A percentile compares a stretch with the other conserved stretches of the same genome.
These are phyloP conservation scores for Tirmania nivea DNA, from an alignment of 495 filamentous ascomycete species.

Conservation along the genomic window DNA sequence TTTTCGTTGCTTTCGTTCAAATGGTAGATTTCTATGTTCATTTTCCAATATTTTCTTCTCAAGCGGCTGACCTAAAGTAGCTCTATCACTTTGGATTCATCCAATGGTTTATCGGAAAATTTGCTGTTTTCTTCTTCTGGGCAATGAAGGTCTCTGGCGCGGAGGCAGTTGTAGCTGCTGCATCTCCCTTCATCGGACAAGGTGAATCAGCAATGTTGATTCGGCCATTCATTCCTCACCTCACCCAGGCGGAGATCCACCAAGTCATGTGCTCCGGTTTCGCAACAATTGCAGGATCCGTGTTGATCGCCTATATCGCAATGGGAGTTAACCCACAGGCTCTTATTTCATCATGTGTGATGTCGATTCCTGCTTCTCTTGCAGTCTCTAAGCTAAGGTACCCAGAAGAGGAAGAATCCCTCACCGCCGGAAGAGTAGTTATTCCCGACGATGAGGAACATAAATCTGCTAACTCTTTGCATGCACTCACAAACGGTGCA, in stretches of 20 bases:
- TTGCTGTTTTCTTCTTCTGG: slow-evolving; percentile 83
- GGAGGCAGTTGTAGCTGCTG: slow-evolving; percentile 76
- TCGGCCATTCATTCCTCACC: slow-evolving; percentile 58
- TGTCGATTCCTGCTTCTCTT: slow-evolving; percentile 77
- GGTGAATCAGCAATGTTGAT: slow-evolving; percentile 87
- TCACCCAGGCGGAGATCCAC: slow-evolving; percentile 70
- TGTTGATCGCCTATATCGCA: slow-evolving; percentile 58
- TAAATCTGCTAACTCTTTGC: slow-evolving; percentile 49
- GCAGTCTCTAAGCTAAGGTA: slow-evolving; percentile 73
- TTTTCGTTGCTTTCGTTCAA: slow-evolving; percentile 76
- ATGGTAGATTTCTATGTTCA: slow-evolving; percentile 21
- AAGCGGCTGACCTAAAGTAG: slow-evolving; percentile 1
- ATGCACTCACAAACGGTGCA: slow-evolving; percentile 70
- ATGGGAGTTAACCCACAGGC: slow-evolving; percentile 67
- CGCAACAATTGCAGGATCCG: slow-evolving; percentile 43
- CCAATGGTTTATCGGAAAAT: slow-evolving; percentile 73
- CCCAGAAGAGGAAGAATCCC: slow-evolving; percentile 64
- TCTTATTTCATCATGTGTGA: slow-evolving; percentile 76
- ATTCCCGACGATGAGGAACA: slow-evolving; percentile 52
- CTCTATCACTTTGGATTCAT: slow-evolving; percentile 55
- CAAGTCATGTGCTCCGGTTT: slow-evolving; percentile 68
- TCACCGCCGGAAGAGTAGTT: slow-evolving; percentile 57
- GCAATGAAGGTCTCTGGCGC: slow-evolving; percentile 72
- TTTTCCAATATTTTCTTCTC: neutral
- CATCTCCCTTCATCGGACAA: slow-evolving; percentile 87